Conservation (phyloP, 2,329 filamentous ascomycete species). For the Penicillium sp. region DNA sequence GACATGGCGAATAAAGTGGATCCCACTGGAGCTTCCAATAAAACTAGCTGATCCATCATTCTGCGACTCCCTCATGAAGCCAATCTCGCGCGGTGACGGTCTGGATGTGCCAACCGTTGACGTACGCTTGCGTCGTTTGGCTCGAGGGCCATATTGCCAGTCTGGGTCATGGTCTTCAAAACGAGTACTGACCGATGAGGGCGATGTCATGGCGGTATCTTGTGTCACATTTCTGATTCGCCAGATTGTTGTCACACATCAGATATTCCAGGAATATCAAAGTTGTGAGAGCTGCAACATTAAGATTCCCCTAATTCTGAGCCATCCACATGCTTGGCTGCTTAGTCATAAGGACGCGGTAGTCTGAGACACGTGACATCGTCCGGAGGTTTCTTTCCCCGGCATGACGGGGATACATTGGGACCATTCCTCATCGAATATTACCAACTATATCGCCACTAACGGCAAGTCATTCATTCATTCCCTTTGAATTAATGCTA, state of each 20-base stretch:
- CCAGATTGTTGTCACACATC: background rate
- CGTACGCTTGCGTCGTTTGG: constrained; percentile 35
- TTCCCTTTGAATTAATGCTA: background rate
- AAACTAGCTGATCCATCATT: constrained; percentile 57
- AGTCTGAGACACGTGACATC: background rate
- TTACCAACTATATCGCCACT: background rate
- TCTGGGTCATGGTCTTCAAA: constrained; percentile 19
- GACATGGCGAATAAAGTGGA: constrained; percentile 63
- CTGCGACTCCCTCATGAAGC: constrained; percentile 57
- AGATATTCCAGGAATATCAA: background rate
- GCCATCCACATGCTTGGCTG: background rate
- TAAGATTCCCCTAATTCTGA: too few relatives aligned
- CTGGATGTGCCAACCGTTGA: constrained; percentile 16
- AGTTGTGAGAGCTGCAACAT: background rate
- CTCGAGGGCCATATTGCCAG: constrained; percentile 24
- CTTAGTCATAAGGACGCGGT: too few relatives aligned
- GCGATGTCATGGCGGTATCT: constrained; percentile 16
- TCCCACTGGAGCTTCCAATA: constrained; percentile 62
- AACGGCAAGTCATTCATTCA: background rate
- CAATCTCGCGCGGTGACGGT: constrained; percentile 46
- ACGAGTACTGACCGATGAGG: constrained; percentile 16
- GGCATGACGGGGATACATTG: background rate
- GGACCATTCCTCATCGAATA: background rate
- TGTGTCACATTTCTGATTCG: constrained; percentile 9
- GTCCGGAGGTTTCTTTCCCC: background rate